A percentile compares a stretch with the other conserved stretches of the same genome.
These are phyloP conservation scores for Tricholoma saponaceum DNA, from an alignment of 768 basidiomycete species.

Conservation along the genomic window DNA sequence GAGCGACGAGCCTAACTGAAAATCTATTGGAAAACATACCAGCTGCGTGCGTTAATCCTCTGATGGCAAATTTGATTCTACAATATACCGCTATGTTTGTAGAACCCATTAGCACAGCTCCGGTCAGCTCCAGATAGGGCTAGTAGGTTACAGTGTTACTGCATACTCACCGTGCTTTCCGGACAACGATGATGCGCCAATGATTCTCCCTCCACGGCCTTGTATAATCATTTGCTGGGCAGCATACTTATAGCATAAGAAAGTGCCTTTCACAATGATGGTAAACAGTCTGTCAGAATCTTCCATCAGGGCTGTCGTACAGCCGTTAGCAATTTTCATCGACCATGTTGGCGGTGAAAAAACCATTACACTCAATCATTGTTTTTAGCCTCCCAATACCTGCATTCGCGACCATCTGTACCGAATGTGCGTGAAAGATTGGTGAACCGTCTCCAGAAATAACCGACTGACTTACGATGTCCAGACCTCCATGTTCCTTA, in stretches of 20 bases:
- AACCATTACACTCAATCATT: conserved; percentile 7
- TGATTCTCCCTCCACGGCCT: conserved; percentile 35
- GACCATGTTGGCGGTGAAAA: not conserved
- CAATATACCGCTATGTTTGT: conserved; percentile 23
- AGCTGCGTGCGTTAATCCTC: conserved; percentile 36
- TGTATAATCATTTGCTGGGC: conserved; percentile 35
- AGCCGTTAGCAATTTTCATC: not conserved
- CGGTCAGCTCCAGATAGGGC: too few relatives aligned
- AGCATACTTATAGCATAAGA: conserved; percentile 34
- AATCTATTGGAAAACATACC: conserved; percentile 15
- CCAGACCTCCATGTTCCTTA: conserved; percentile 19
- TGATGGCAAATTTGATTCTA: conserved; percentile 38
- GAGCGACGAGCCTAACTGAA: not conserved
- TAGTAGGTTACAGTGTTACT: not conserved
- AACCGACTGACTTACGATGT: conserved; percentile 22
- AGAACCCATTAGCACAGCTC: not conserved
- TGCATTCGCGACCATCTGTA: conserved; percentile 31
- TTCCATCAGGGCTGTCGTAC: conserved; percentile 11
- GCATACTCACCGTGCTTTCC: conserved; percentile 32
- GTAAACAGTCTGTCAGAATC: conserved; percentile 21
- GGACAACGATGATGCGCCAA: conserved; percentile 34
- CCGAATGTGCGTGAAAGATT: too few relatives aligned
- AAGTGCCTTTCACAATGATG: conserved; percentile 26
- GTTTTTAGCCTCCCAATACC: conserved; percentile 12
- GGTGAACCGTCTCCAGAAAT: too few relatives aligned